These are phyloP conservation scores for Perilla frutescens DNA, from an alignment of 257 asterid species.

Conservation along the genomic window DNA sequence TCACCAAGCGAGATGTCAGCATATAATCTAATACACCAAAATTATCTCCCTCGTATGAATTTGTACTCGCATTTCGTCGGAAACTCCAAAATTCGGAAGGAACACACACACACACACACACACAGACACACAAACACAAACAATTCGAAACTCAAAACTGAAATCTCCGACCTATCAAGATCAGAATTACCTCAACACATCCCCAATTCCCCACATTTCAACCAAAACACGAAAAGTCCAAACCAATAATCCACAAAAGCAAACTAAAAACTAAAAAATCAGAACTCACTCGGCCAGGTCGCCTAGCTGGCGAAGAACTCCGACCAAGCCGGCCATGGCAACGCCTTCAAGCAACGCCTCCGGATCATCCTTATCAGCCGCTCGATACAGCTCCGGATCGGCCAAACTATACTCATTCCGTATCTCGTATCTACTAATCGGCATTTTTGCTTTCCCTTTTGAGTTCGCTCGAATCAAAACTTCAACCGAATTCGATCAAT, in stretches of 20 bases:
- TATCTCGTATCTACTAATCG: constrained; percentile 84
- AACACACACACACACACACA: constrained; percentile 5
- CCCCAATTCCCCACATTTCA: constrained; percentile 20
- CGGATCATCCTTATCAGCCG: constrained; percentile 97
- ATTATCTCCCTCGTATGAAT: background rate
- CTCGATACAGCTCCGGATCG: constrained; percentile 84
- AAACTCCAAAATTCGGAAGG: constrained; percentile 25
- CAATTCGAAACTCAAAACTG: constrained; percentile 3
- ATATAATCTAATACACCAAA: background rate
- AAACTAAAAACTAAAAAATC: background rate
- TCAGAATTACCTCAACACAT: constrained; percentile 15
- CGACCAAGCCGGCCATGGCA: constrained; percentile 97
- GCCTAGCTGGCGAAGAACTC: constrained; percentile 96
- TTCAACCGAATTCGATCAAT: constrained; percentile 32
- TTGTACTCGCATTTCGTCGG: background rate
- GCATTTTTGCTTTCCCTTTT: constrained; percentile 56
- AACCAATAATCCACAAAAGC: constrained; percentile 15
- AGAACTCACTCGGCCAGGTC: constrained; percentile 94
- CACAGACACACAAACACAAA: background rate
- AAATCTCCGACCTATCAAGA: background rate
- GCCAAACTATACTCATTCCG: constrained; percentile 88
- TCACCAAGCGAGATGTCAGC: constrained; percentile 54
- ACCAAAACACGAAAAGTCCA: constrained; percentile 11
- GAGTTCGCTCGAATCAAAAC: constrained; percentile 32
- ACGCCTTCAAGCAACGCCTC: constrained; percentile 97